Evolutionary conservation across 108 stramenopile genomes (phyloP), one percentile per base, ranked within the genome.

Genomic region (Stephanodiscus triporus): DNA sequence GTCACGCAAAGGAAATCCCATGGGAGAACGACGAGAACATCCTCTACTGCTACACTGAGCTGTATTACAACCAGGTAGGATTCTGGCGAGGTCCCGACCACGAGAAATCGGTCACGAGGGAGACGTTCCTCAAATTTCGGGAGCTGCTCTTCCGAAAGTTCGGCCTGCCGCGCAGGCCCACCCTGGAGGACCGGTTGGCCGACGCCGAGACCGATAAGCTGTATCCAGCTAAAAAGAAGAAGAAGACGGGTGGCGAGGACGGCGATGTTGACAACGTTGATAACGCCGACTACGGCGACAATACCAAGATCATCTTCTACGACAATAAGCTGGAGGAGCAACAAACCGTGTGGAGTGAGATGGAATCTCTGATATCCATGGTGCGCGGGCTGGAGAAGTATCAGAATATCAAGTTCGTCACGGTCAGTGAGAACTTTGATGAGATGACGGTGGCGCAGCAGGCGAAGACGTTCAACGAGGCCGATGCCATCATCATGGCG

Each of bases 401-500:
- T 55, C 54, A 68, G 36, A 48, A 68, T 48, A 47, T 80, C 43
- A 73, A 72, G 59, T 73, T 80, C 32, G 78, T 73, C 2, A 66
- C 64, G 4, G 72, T 80, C 2, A 59, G 68, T 68, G 67, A 37
- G 34, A 37, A 80, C 23, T 80, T 80, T 32, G 56, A 53, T 16
- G 57, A 49, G 22, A 49, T 80, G 23, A 68, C 78, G 5, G 78
- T 80, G 47, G 72, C 72, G 42, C 60, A 80, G 14, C 78, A 80
- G 58, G 78, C 78, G 17, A 56, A 62, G 32, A 67, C 61, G 36
- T 80, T 73, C 32, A 80, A 80, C 20, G 72, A 73, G 45, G 72
- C 72, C 14, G 78, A 80, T 55, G 78, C 78, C n/a, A 60, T 73
- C 8, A 73, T 80, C 19, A 80, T 80, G 78, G 78, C 73, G 13